A percentile compares a stretch with the other conserved stretches of the same genome.
phyloP scores from a whole-genome alignment of 495 filamentous ascomycete species.

The Tuber borchii region DNA sequence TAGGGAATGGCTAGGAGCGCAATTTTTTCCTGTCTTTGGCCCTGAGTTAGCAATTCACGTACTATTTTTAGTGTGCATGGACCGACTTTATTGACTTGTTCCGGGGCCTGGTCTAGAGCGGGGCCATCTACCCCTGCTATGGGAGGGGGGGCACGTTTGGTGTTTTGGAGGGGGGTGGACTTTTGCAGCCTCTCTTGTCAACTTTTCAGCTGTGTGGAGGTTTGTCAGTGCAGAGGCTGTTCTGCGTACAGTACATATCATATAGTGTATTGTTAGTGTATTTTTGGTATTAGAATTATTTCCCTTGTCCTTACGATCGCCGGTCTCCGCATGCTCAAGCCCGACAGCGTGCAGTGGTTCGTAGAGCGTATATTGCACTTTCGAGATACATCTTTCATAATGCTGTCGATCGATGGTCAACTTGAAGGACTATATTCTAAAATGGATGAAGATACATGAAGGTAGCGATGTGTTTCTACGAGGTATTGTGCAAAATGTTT shows the following conservation, averaged over 20 bases:
- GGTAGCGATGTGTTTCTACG: slow-evolving; percentile 2
- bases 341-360: neutral
- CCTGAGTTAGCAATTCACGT: neutral
- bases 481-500: neutral
- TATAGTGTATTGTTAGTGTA: neutral
- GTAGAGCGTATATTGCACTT: neutral
- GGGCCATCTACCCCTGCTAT: neutral
- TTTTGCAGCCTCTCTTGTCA: neutral
- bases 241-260: neutral
- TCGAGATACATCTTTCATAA: neutral
- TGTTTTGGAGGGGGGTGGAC: neutral
- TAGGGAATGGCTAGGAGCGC: neutral
- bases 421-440: neutral
- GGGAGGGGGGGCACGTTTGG: neutral
- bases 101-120: neutral
- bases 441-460: neutral
- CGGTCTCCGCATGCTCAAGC: neutral
- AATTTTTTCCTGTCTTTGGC: neutral
- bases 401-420: neutral
- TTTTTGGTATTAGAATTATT: neutral
- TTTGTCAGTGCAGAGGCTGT: neutral
- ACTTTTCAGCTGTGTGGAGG: neutral
- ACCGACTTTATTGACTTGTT: neutral
- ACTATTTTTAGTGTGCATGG: neutral
- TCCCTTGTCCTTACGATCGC: neutral